These are phyloP conservation scores for Phytophthora chlamydospora DNA, from an alignment of 352 stramenopile species.

Conservation along the genomic window DNA sequence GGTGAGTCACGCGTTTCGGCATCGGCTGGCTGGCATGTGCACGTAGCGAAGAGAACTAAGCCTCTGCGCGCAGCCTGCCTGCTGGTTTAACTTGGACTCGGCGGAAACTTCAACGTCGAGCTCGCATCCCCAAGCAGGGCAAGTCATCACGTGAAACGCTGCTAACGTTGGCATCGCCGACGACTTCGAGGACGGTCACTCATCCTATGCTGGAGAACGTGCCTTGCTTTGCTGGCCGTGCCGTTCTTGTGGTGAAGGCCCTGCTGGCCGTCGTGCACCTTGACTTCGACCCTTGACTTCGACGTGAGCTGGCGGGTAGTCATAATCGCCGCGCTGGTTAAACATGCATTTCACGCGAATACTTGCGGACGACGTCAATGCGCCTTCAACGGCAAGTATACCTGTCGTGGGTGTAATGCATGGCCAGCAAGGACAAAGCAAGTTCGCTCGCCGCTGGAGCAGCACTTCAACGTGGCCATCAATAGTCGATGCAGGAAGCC, in stretches of 20 bases:
- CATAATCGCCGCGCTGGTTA: conserved; percentile 13
- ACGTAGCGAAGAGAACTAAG: too few relatives aligned
- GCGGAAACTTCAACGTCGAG: conserved; percentile 19
- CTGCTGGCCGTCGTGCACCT: too few relatives aligned
- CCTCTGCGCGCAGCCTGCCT: background rate
- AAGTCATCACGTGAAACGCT: conserved; percentile 32
- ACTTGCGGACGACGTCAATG: background rate
- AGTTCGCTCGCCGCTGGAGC: background rate
- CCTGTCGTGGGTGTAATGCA: too few relatives aligned
- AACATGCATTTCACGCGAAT: conserved; percentile 40
- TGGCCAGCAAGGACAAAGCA: background rate
- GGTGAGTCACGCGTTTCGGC: too few relatives aligned
- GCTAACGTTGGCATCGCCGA: background rate
- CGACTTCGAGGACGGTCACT: background rate
- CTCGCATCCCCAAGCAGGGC: background rate
- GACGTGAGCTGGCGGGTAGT: conserved; percentile 9
- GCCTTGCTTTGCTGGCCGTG: conserved; percentile 2
- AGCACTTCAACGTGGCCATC: background rate
- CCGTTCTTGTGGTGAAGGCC: too few relatives aligned
- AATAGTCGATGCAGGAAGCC: too few relatives aligned
- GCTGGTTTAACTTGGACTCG: conserved; percentile 18
- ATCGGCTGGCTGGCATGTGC: too few relatives aligned
- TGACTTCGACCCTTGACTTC: conserved; percentile 22
- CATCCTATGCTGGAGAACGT: background rate
- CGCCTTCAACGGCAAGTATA: conserved; percentile 1